A percentile compares a stretch with the other conserved stretches of the same genome.
These are phyloP conservation scores for Ceratobasidium sp. DNA, from an alignment of 1,284 basidiomycete genomes.

Conservation along the genomic window DNA sequence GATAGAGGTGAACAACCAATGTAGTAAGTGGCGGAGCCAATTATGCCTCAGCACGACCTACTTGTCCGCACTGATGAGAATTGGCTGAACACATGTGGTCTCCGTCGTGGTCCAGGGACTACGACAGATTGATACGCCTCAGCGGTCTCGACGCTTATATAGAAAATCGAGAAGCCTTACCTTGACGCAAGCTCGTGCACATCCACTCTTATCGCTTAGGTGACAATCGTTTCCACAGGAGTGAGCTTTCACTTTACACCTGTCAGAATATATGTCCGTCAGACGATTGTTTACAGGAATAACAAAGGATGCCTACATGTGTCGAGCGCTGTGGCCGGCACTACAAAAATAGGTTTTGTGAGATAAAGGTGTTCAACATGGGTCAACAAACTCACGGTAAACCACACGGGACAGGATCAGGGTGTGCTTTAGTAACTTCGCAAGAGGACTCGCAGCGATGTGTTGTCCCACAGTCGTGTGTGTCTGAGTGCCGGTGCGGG, in stretches of 20 bases:
- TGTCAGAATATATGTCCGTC: neutral
- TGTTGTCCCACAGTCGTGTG: conserved; percentile 44
- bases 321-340: conserved; percentile 65
- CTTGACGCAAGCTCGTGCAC: conserved; percentile 12
- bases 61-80: conserved; percentile 65
- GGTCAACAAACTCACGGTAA: conserved; percentile 56
- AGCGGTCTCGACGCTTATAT: neutral
- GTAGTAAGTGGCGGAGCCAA: neutral
- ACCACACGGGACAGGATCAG: conserved; percentile 53
- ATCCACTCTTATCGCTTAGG: conserved; percentile 11
- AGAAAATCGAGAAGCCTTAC: neutral
- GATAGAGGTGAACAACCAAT: neutral
- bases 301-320: conserved; percentile 58
- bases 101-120: conserved; percentile 62
- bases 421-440: conserved; percentile 42
- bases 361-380: neutral
- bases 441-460: conserved; percentile 44
- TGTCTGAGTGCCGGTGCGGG: conserved; percentile 22
- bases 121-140: conserved; percentile 46
- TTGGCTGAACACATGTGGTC: conserved; percentile 66
- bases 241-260: conserved; percentile 19
- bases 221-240: conserved; percentile 6
- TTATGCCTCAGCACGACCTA: conserved; percentile 47
- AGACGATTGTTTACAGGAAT: neutral
- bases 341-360: conserved; percentile 48